A percentile compares a stretch with the other conserved stretches of the same genome.
phyloP scores from a whole-genome alignment of 2,329 filamentous ascomycete species.

The Sphaerulina musiva region DNA sequence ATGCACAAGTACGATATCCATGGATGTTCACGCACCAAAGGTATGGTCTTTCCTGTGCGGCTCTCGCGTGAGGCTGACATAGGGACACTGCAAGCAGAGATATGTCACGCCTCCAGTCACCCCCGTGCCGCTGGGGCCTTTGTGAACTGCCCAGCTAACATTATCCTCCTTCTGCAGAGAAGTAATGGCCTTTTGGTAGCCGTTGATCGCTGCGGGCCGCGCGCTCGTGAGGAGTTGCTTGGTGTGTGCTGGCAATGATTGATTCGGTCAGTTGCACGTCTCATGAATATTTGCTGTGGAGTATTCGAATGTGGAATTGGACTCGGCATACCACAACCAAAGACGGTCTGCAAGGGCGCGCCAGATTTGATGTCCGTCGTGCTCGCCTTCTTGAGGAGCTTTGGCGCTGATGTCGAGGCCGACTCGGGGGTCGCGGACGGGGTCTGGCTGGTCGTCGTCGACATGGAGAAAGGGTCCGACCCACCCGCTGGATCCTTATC shows the following conservation, averaged over 20 bases:
- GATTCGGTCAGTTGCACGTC: too few species aligned
- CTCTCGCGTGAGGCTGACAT: constrained; percentile 60
- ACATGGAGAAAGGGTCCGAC: background rate
- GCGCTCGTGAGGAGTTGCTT: constrained; percentile 61
- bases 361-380: constrained; percentile 33
- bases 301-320: constrained; percentile 8
- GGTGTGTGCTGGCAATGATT: constrained; percentile 55
- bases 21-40: constrained; percentile 53
- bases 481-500: too few species aligned
- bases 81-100: constrained; percentile 66
- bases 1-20: background rate
- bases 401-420: constrained; percentile 35
- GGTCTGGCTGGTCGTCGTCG: constrained; percentile 32
- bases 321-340: constrained; percentile 17
- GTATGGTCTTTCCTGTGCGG: constrained; percentile 67
- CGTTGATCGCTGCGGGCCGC: constrained; percentile 61
- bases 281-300: constrained; percentile 25
- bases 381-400: constrained; percentile 35
- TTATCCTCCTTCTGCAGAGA: constrained; percentile 63
- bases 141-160: constrained; percentile 63
- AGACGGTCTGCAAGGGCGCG: constrained; percentile 29
- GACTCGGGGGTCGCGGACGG: constrained; percentile 35
- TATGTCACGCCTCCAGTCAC: constrained; percentile 41
- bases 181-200: constrained; percentile 66
- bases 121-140: constrained; percentile 31